phyloP scores from a whole-genome alignment of 148 eudicot species.

The Gaultheria prostrata region DNA sequence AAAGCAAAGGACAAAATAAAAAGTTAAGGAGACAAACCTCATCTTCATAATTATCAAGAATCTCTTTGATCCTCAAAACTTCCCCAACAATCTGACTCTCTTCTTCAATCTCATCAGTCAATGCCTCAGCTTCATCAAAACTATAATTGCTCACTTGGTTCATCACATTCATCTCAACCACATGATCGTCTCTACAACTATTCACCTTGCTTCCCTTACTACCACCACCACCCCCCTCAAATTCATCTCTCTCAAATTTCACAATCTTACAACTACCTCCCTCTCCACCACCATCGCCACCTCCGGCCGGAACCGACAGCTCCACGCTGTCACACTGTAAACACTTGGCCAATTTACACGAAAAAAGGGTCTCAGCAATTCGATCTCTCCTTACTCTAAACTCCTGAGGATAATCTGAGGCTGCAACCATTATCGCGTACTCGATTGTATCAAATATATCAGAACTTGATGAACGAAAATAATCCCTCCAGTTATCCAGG shows the following conservation, averaged over 20 bases:
- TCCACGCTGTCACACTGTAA: constrained; percentile 64
- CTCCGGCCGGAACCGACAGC: constrained; percentile 34
- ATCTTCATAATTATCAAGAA: constrained; percentile 55
- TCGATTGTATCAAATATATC: constrained; percentile 82
- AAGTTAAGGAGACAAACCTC: constrained; percentile 42
- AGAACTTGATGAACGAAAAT: constrained; percentile 49
- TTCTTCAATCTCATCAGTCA: constrained; percentile 80
- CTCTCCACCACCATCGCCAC: constrained; percentile 16
- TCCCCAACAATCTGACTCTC: constrained; percentile 53
- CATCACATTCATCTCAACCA: constrained; percentile 36
- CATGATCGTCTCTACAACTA: constrained; percentile 41
- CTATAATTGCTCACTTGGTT: constrained; percentile 50
- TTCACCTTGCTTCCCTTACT: constrained; percentile 70
- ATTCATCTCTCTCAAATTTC: constrained; percentile 21
- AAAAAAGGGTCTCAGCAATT: constrained; percentile 66
- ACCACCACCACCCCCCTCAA: constrained; percentile 45
- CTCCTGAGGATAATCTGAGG: constrained; percentile 76
- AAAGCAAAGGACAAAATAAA: neutral
- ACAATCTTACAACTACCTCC: constrained; percentile 29
- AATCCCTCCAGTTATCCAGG: constrained; percentile 72
- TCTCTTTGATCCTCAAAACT: constrained; percentile 76
- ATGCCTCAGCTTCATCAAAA: constrained; percentile 81
- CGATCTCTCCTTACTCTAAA: constrained; percentile 51
- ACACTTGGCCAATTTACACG: constrained; percentile 52
- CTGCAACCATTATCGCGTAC: constrained; percentile 72